A percentile compares a stretch with the other conserved stretches of the same genome.
phyloP scores from a whole-genome alignment of 2,329 filamentous ascomycete genomes.

The Cadophora sp. region DNA sequence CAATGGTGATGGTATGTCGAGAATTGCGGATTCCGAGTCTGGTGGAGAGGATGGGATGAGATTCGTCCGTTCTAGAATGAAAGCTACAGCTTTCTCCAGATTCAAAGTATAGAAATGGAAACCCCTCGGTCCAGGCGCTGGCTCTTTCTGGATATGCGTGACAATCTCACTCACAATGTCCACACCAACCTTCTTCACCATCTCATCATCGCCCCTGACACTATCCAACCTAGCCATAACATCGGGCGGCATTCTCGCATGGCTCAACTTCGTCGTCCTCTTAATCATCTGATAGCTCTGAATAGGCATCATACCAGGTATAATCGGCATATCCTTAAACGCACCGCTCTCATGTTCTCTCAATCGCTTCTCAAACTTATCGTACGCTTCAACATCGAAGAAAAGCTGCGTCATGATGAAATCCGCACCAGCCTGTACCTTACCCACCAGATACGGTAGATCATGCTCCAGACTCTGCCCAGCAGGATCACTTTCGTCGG shows the following conservation, averaged over 20 bases:
- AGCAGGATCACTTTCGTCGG: slow-evolving; percentile 83
- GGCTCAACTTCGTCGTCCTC: slow-evolving; percentile 91
- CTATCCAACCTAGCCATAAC: slow-evolving; percentile 74
- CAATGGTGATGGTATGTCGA: slow-evolving; percentile 54
- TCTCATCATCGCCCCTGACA: slow-evolving; percentile 80
- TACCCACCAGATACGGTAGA: slow-evolving; percentile 87
- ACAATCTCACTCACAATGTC: slow-evolving; percentile 87
- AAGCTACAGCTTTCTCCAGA: slow-evolving; percentile 92
- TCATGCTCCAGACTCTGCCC: slow-evolving; percentile 77
- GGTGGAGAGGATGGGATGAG: slow-evolving; percentile 71
- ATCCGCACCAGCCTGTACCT: slow-evolving; percentile 89
- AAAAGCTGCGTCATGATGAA: slow-evolving; percentile 99
- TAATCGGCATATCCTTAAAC: slow-evolving; percentile 87
- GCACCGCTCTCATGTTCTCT: slow-evolving; percentile 81
- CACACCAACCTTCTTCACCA: slow-evolving; percentile 80
- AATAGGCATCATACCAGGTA: slow-evolving; percentile 96
- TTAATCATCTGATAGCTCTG: slow-evolving; percentile 97
- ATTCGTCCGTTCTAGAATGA: slow-evolving; percentile 85
- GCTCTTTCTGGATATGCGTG: slow-evolving; percentile 72
- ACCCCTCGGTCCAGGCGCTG: slow-evolving; percentile 68
- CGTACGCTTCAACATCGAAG: slow-evolving; percentile 87
- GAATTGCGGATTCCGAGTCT: slow-evolving; percentile 47
- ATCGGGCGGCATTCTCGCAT: slow-evolving; percentile 77
- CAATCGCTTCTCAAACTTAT: slow-evolving; percentile 77
- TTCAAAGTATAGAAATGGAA: slow-evolving; percentile 99